Evolutionary conservation across 2,329 filamentous ascomycete species (phyloP), one percentile per base, ranked within the genome.

Genomic region (Monascus ruber): DNA sequence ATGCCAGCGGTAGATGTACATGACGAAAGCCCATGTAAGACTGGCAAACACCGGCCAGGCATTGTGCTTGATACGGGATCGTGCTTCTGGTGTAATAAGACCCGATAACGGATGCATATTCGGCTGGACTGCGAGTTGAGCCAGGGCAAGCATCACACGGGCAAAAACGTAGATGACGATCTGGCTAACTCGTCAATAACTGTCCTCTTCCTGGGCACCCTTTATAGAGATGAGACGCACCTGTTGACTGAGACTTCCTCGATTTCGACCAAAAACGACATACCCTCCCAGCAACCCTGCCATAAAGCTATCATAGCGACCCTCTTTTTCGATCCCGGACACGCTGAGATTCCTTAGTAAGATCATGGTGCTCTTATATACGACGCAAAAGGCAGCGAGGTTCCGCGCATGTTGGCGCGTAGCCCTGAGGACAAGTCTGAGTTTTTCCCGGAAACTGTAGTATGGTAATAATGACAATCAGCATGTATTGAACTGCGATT

Each of bases 131-230:
- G 84, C 77, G 42, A 96, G 69, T 55, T 86, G 85, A 27, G 88
- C 91, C 24, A 93, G 67, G 6, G 85, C 85, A 28, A 98, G 76
- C 44, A 83, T 74, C 10, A 95, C 91, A 48, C 91, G 80, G 35
- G 91, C 91, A 58, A 95, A 95, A 46, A 98, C 84, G 69, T 98
- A 98, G 53, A 96, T 85, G 62, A 94, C 87, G 59, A 98, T 98
- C 72, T 98, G 39, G 11, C 33, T n/a, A 5, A 2, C 9, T 26
- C n/a, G 11, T 31, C 7, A 35, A 7, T 25, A 7, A 34, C 9
- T 24, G 9, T 8, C 2, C 34, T 2, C 6, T 11, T 35, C 24
- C 24, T 35, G n/a, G 10, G n/a, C 5, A 2, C 34, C 8, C 24
- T 5, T 24, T 9, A 26, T 17, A 17, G 17, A 17, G 17, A 17